Evolutionary conservation across 1,139 yeast genomes (phyloP).

Genomic region (Zygosaccharomyces pseudobailii): DNA sequence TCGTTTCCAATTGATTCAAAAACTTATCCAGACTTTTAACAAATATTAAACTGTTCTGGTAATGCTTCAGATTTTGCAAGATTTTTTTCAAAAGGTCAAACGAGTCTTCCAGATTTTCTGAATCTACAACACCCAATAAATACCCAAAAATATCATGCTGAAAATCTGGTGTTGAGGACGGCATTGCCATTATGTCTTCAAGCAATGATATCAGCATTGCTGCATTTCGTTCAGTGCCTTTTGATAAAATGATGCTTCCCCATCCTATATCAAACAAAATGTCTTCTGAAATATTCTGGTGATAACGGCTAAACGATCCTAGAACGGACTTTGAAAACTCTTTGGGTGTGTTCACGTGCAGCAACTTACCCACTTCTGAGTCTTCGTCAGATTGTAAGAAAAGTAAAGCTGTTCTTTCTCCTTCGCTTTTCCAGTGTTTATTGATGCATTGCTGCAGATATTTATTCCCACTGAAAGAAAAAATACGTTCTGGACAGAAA

Average conservation of each 20-base stretch:
- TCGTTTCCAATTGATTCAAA: conserved; percentile 8
- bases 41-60: conserved; percentile 21
- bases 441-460: conserved; percentile 50
- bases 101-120: conserved; percentile 3
- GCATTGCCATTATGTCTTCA: conserved; percentile 2
- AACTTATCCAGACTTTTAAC: conserved; percentile 23
- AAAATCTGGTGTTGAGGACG: conserved; percentile 17
- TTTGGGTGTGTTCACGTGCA: conserved; percentile 20
- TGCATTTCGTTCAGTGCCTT: conserved; percentile 9
- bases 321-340: conserved; percentile 15
- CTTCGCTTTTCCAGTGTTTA: conserved; percentile 34
- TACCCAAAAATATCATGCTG: conserved; percentile 27
- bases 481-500: conserved; percentile 42
- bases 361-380: conserved; percentile 8
- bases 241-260: conserved; percentile 24
- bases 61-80: conserved; percentile 10
- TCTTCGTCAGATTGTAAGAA: conserved; percentile 36
- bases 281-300: conserved; percentile 13
- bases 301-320: not conserved
- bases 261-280: conserved; percentile 37
- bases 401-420: conserved; percentile 44
- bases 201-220: conserved; percentile 13
- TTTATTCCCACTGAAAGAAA: conserved; percentile 42
- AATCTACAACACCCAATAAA: conserved; percentile 12
- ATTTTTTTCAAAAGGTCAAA: conserved; percentile 6